Evolutionary conservation across 208 protist species (phyloP).

Genomic region (Crithidia sp.): DNA sequence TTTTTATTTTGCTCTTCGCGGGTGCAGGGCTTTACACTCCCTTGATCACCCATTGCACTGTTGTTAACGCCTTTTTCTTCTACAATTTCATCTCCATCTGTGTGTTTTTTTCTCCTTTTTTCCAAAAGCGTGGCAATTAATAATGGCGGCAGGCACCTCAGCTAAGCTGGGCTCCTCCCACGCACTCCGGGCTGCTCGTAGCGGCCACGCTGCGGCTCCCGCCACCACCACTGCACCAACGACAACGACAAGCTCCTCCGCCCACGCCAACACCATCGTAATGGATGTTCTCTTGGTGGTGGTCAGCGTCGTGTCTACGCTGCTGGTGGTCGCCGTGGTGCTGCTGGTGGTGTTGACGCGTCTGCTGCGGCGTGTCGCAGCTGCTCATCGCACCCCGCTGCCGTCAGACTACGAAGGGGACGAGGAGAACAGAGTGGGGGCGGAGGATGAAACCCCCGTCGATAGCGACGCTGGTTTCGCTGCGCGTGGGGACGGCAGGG

Average conservation of each 20-base stretch:
- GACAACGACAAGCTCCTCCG: not conserved
- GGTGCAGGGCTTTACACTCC: too few species aligned
- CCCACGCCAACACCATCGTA: not conserved
- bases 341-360: not conserved
- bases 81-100: too few species aligned
- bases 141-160: too few species aligned
- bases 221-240: not conserved
- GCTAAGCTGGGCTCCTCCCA: not conserved
- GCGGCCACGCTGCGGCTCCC: too few species aligned
- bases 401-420: not conserved
- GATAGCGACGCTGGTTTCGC: not conserved
- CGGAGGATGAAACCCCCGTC: not conserved
- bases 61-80: too few species aligned
- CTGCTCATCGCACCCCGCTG: not conserved
- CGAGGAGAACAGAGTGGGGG: not conserved
- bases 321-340: conserved; percentile 1
- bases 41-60: too few species aligned
- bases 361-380: conserved; percentile 7
- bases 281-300: conserved; percentile 16
- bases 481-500: not conserved
- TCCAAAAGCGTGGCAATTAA: too few species aligned
- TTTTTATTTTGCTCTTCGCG: too few species aligned
- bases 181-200: too few species aligned
- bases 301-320: conserved; percentile 9
- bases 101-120: too few species aligned